Percentiles rank a stretch among this genome's conserved stretches.
Evolutionary conservation across 2,329 filamentous ascomycete genomes (phyloP).

Genomic region (Leptodontidium sp.): DNA sequence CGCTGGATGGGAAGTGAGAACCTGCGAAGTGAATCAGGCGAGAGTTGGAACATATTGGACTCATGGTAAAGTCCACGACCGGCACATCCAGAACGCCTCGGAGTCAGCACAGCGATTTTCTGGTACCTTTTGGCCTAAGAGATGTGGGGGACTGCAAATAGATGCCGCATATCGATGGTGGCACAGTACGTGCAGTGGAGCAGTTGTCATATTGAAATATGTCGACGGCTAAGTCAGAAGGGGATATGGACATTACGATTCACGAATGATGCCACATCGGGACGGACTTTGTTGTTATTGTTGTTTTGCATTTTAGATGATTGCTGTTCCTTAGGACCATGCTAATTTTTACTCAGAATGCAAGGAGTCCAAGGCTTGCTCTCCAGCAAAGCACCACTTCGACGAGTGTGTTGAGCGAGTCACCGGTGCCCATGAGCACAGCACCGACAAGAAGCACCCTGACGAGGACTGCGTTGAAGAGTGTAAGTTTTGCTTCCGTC

Average conservation of each 20-base stretch:
- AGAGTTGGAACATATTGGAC: background rate
- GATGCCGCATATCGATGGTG: too few species aligned
- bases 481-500: conserved; percentile 73
- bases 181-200: too few species aligned
- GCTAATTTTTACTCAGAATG: conserved; percentile 71
- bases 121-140: too few species aligned
- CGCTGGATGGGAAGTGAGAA: background rate
- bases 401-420: conserved; percentile 98
- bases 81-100: background rate
- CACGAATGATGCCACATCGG: background rate
- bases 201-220: too few species aligned
- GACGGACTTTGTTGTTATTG: background rate
- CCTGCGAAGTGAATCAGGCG: background rate
- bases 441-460: conserved; percentile 70
- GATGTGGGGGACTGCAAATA: too few species aligned
- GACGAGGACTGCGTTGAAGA: conserved; percentile 99
- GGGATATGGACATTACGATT: too few species aligned
- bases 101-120: too few species aligned
- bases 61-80: background rate
- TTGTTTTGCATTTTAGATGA: background rate
- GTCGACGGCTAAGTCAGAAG: too few species aligned
- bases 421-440: conserved; percentile 68
- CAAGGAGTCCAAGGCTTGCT: conserved; percentile 84
- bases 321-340: background rate
- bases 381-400: conserved; percentile 94